These are phyloP conservation scores for Ogataea chonburiensis DNA, from an alignment of 805 yeast genomes.

Conservation along the genomic window DNA sequence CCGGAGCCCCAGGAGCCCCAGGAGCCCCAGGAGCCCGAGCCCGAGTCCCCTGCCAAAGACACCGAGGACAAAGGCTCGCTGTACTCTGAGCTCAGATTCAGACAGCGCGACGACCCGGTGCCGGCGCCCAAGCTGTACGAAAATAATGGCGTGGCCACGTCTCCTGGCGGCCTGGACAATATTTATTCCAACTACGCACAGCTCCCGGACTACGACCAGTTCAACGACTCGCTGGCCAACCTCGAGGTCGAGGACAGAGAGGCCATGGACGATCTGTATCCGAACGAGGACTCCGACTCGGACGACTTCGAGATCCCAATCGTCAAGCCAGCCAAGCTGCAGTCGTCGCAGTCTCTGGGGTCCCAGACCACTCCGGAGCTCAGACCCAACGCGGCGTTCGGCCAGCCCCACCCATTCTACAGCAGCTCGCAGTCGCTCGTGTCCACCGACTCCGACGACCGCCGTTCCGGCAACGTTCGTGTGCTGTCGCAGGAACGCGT, in stretches of 20 bases:
- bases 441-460: slow-evolving; percentile 13
- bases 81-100: slow-evolving; percentile 16
- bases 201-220: slow-evolving; percentile 23
- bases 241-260: slow-evolving; percentile 10
- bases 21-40: neutral
- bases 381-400: slow-evolving; percentile 2
- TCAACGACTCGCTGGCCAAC: slow-evolving; percentile 10
- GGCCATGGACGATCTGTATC: slow-evolving; percentile 22
- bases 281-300: slow-evolving; percentile 16
- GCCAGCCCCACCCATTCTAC: slow-evolving; percentile 8
- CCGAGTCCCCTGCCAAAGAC: slow-evolving; percentile 1
- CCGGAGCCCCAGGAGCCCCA: neutral
- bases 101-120: slow-evolving; percentile 3
- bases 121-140: neutral
- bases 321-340: slow-evolving; percentile 8
- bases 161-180: slow-evolving; percentile 30
- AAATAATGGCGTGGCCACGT: slow-evolving; percentile 3
- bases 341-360: slow-evolving; percentile 9
- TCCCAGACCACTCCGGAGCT: slow-evolving; percentile 1
- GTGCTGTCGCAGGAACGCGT: slow-evolving; percentile 19
- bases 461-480: neutral
- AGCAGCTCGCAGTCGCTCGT: slow-evolving; percentile 9
- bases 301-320: slow-evolving; percentile 24
- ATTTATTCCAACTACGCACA: slow-evolving; percentile 36
- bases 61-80: slow-evolving; percentile 13